These are phyloP conservation scores for Lupinus albus DNA, from an alignment of 306 rosid species.

Conservation along the genomic window DNA sequence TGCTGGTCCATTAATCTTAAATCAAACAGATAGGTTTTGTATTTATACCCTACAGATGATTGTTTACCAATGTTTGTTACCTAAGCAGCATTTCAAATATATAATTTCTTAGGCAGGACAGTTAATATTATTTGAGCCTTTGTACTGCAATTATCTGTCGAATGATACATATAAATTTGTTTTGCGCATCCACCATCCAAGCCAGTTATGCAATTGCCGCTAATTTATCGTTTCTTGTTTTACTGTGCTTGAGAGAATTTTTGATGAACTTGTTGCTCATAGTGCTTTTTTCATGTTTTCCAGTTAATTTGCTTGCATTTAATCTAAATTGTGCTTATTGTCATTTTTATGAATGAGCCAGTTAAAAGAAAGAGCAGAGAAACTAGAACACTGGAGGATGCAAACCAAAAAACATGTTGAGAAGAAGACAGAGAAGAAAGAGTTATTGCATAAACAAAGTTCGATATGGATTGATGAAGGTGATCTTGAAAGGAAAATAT, in stretches of 20 bases:
- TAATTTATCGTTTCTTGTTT: not conserved
- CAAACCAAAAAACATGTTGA: conserved; percentile 49
- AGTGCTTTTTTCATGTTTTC: conserved; percentile 15
- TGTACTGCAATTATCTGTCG: conserved; percentile 14
- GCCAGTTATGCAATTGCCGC: conserved; percentile 20
- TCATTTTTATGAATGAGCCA: conserved; percentile 42
- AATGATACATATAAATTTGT: not conserved
- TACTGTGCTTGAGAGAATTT: not conserved
- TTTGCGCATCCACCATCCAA: not conserved
- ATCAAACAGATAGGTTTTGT: no score
- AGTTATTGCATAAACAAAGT: conserved; percentile 58
- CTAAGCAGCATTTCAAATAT: not conserved
- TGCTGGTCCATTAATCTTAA: not conserved
- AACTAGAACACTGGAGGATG: conserved; percentile 79
- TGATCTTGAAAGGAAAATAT: conserved; percentile 51
- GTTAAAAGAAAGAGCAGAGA: conserved; percentile 82
- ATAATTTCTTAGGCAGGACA: not conserved
- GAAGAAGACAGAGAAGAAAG: conserved; percentile 65
- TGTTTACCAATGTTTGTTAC: not conserved
- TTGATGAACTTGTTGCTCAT: not conserved
- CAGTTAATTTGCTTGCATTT: conserved; percentile 4
- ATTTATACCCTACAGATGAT: no score
- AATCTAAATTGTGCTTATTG: not conserved
- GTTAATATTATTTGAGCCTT: conserved; percentile 4
- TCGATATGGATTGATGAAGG: conserved; percentile 70